Evolutionary conservation across 345 rosid genomes (phyloP).

Genomic region (Rhodomyrtus tomentosa): DNA sequence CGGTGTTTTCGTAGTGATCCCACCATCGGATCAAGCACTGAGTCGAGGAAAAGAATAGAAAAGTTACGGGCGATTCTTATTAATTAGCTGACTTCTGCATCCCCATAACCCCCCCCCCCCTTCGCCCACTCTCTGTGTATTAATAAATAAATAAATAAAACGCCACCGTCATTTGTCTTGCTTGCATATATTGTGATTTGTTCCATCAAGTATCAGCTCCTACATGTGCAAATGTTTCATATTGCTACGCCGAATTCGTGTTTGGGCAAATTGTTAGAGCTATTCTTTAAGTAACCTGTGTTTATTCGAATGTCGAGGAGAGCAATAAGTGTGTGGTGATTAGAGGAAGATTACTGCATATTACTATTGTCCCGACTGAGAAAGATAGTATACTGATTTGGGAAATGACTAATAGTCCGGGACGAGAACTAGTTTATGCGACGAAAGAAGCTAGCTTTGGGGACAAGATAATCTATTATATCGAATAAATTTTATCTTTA

Average conservation of each 20-base stretch:
- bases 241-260: not conserved
- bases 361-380: not conserved
- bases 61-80: too few relatives aligned
- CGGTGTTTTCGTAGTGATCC: too few relatives aligned
- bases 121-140: rapidly evolving
- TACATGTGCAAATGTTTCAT: not conserved
- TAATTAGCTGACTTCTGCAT: too few relatives aligned
- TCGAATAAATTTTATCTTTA: too few relatives aligned
- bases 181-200: not conserved
- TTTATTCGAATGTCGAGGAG: not conserved
- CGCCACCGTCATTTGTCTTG: not conserved
- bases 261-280: not conserved
- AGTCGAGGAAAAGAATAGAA: too few relatives aligned
- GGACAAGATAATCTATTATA: too few relatives aligned
- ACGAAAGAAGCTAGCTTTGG: not conserved
- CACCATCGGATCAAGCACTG: too few relatives aligned
- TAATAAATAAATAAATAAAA: not conserved
- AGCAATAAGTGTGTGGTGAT: not conserved
- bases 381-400: not conserved
- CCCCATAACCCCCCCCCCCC: too few relatives aligned
- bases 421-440: not conserved
- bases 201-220: not conserved
- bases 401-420: not conserved
- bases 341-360: not conserved
- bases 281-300: not conserved